These are phyloP conservation scores for Chrysosporium keratinophilum DNA, from an alignment of 2,329 filamentous ascomycete species.

Conservation along the genomic window DNA sequence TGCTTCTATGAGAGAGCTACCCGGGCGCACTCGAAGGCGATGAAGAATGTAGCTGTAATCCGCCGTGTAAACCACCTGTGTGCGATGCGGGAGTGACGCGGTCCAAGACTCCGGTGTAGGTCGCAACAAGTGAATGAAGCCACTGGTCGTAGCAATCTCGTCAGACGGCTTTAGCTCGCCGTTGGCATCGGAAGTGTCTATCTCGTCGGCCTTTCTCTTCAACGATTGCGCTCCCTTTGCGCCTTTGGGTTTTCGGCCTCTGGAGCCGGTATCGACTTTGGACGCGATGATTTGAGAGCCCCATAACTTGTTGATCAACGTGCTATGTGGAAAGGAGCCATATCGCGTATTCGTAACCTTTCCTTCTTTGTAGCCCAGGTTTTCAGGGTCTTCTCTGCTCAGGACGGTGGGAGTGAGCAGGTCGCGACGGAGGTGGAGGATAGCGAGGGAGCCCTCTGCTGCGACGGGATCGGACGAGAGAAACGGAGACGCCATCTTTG, in stretches of 20 bases:
- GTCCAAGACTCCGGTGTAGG: slow-evolving; percentile 45
- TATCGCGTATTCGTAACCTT: slow-evolving; percentile 85
- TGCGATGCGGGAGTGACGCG: slow-evolving; percentile 41
- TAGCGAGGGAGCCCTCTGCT: slow-evolving; percentile 57
- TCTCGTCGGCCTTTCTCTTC: slow-evolving; percentile 25
- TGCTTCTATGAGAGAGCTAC: slow-evolving; percentile 40
- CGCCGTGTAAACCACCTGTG: slow-evolving; percentile 45
- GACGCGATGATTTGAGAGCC: slow-evolving; percentile 86
- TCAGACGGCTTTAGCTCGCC: slow-evolving; percentile 22
- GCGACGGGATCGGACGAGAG: slow-evolving; percentile 58
- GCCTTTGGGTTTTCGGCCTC: slow-evolving; percentile 55
- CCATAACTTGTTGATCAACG: slow-evolving; percentile 70
- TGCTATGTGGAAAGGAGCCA: slow-evolving; percentile 77
- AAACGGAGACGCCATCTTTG: slow-evolving; percentile 59
- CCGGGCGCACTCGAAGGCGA: slow-evolving; percentile 38
- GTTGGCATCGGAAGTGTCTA: slow-evolving; percentile 27
- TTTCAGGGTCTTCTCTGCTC: slow-evolving; percentile 49
- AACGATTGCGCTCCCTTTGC: slow-evolving; percentile 7
- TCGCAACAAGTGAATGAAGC: slow-evolving; percentile 41
- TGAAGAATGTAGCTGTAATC: slow-evolving; percentile 46
- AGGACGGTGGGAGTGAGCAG: slow-evolving; percentile 68
- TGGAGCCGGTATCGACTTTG: slow-evolving; percentile 80
- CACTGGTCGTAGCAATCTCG: slow-evolving; percentile 35
- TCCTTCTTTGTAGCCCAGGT: slow-evolving; percentile 64
- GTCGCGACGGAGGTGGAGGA: slow-evolving; percentile 82